A percentile compares a stretch with the other conserved stretches of the same genome.
Evolutionary conservation across 2,329 filamentous ascomycete species (phyloP).

Genomic region (Talaromyces sp.): DNA sequence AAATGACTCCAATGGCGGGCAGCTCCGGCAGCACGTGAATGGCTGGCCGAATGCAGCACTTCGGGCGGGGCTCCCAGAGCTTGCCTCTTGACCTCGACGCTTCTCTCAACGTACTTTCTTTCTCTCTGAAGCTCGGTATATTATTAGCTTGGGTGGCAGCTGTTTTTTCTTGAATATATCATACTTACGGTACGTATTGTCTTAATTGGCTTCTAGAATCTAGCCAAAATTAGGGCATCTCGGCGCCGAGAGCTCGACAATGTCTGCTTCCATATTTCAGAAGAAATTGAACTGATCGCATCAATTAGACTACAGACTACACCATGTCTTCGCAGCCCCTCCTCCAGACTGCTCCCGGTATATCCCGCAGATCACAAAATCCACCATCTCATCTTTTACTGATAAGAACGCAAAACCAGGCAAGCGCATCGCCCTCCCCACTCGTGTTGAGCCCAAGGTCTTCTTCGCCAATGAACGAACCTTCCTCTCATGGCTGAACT

Average conservation of each 20-base stretch:
- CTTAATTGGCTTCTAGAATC: neutral
- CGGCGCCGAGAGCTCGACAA: neutral
- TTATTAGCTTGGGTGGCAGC: neutral
- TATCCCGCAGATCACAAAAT: constrained; percentile 17
- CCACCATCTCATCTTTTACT: neutral
- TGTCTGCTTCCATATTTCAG: neutral
- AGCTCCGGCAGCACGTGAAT: constrained; percentile 9
- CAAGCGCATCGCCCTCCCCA: constrained; percentile 97
- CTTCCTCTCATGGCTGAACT: constrained; percentile 99
- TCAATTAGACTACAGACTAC: constrained; percentile 18
- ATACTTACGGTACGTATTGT: neutral
- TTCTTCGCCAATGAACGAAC: constrained; percentile 99
- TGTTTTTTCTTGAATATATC: neutral
- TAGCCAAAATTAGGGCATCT: neutral
- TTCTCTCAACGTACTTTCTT: neutral
- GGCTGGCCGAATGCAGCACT: neutral
- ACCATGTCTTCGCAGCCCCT: constrained; percentile 93
- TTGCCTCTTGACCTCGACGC: neutral
- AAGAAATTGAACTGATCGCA: neutral
- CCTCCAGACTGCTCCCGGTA: constrained; percentile 88
- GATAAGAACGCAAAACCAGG: constrained; percentile 48
- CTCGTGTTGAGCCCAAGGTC: constrained; percentile 97
- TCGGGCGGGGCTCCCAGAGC: constrained; percentile 5
- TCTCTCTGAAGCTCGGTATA: neutral
- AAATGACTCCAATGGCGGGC: constrained; percentile 1